These are phyloP conservation scores for Coelastrella sp. DNA, from an alignment of 139 green algal genomes.

Conservation along the genomic window DNA sequence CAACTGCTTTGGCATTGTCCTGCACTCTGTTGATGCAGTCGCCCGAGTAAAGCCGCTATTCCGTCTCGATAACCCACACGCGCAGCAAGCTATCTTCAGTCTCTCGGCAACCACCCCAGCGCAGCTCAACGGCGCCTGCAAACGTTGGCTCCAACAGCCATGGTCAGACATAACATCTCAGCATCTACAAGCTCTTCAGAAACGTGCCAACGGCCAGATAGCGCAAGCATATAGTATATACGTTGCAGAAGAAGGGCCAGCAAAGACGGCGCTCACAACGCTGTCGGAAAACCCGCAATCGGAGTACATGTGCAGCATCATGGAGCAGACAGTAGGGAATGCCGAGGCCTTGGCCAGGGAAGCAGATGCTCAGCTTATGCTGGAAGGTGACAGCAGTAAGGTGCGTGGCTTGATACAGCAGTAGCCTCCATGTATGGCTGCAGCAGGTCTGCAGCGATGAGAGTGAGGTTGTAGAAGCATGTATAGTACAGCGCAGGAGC, in stretches of 20 bases:
- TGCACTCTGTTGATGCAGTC: not conserved
- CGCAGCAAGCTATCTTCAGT: conserved; percentile 4
- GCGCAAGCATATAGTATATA: conserved; percentile 28
- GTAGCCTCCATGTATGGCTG: not conserved
- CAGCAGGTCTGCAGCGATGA: too few species aligned
- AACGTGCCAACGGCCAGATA: conserved; percentile 1
- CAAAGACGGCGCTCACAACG: conserved; percentile 27
- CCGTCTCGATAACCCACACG: conserved; percentile 6
- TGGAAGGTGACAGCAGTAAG: conserved; percentile 40
- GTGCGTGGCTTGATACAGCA: not conserved
- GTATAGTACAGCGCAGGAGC: too few species aligned
- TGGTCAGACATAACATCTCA: conserved; percentile 29
- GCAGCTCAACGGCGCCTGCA: not conserved
- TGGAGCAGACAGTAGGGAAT: conserved; percentile 34
- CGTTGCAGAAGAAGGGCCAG: conserved; percentile 7
- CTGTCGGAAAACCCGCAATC: not conserved
- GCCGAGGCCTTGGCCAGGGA: conserved; percentile 26
- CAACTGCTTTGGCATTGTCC: not conserved
- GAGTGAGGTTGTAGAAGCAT: too few species aligned
- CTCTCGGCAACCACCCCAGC: not conserved
- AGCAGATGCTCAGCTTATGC: conserved; percentile 27
- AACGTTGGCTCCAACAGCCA: conserved; percentile 9
- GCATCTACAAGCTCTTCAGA: conserved; percentile 1
- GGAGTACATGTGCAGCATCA: not conserved
- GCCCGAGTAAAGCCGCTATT: conserved; percentile 32